Evolutionary conservation across 805 yeast genomes (phyloP).

Genomic region (Dipodascus albidus): DNA sequence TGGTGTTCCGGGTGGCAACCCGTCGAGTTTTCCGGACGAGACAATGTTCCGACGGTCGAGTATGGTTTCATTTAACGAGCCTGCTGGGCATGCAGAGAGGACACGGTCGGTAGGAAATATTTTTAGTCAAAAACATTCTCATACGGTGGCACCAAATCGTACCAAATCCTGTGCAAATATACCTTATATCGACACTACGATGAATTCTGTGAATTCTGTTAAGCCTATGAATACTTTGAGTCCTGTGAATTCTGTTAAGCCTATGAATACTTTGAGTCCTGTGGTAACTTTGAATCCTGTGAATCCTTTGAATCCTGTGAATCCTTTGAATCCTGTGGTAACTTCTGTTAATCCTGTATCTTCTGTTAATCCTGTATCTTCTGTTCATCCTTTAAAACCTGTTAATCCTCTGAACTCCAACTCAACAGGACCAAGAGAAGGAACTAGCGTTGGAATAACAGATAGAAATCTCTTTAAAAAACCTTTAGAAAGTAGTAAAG

Average conservation of each 20-base stretch:
- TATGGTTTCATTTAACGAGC: background rate
- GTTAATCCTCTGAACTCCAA: too few relatives aligned
- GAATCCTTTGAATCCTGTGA: too few relatives aligned
- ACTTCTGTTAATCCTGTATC: too few relatives aligned
- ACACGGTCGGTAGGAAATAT: background rate
- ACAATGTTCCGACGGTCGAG: background rate
- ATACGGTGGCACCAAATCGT: background rate
- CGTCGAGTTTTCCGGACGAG: background rate
- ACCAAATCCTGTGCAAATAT: background rate
- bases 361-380: too few relatives aligned
- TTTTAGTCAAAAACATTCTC: background rate
- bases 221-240: background rate
- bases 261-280: background rate
- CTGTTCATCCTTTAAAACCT: too few relatives aligned
- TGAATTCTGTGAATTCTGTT: background rate
- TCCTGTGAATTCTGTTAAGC: too few relatives aligned
- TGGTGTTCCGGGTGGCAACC: background rate
- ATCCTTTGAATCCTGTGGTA: too few relatives aligned
- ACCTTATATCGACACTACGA: background rate
- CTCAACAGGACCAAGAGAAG: too few relatives aligned
- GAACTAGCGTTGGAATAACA: too few relatives aligned
- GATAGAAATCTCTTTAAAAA: too few relatives aligned
- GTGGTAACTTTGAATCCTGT: too few relatives aligned
- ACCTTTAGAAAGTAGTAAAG: too few relatives aligned
- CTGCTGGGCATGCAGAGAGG: conserved; percentile 1